Conservation (phyloP, 441 rosid genomes). For the Syzygium malaccense region DNA sequence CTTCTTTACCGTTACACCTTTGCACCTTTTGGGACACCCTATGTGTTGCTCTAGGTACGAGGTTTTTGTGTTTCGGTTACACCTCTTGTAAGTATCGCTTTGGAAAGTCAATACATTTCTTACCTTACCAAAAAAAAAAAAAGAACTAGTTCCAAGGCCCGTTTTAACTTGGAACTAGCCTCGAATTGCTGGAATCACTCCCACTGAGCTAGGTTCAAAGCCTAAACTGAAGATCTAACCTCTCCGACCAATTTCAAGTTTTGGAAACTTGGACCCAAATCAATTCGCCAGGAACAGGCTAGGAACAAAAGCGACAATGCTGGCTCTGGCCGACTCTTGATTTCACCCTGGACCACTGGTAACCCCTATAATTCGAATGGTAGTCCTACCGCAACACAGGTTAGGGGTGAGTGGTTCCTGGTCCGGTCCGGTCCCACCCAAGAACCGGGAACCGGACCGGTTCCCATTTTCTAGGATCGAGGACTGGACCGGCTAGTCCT, state of each 20-base stretch:
- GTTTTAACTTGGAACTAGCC: neutral
- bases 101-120: too few relatives aligned
- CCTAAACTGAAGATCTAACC: neutral
- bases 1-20: too few relatives aligned
- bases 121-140: too few relatives aligned
- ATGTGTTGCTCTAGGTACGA: too few relatives aligned
- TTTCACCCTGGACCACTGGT: neutral
- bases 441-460: too few relatives aligned
- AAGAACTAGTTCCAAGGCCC: neutral
- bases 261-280: neutral
- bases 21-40: too few relatives aligned
- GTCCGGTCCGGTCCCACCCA: too few relatives aligned
- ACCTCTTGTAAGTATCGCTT: too few relatives aligned
- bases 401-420: too few relatives aligned
- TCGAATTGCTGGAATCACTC: neutral
- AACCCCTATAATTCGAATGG: neutral
- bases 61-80: too few relatives aligned
- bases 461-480: too few relatives aligned
- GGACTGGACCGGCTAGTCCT: too few relatives aligned
- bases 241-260: neutral
- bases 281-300: neutral
- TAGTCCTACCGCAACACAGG: neutral
- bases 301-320: neutral
- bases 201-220: neutral
- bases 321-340: neutral